These are phyloP conservation scores for Adansonia digitata DNA, from an alignment of 345 rosid genomes.

Conservation along the genomic window DNA sequence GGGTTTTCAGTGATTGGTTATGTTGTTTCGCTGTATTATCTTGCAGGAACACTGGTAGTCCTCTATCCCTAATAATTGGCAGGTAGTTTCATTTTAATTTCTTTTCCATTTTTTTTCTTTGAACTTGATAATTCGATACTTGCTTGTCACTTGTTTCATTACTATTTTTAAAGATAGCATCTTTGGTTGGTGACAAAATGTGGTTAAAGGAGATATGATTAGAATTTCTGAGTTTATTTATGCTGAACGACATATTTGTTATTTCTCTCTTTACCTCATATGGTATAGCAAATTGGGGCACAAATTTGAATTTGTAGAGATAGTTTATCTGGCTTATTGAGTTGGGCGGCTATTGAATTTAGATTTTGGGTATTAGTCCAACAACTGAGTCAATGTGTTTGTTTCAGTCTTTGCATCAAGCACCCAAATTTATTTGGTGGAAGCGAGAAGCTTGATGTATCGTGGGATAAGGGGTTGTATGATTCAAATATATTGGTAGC, in stretches of 20 bases:
- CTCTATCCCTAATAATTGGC: conserved; percentile 88
- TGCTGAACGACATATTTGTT: not conserved
- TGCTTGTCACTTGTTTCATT: not conserved
- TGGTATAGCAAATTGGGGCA: not conserved
- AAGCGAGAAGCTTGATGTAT: conserved; percentile 94
- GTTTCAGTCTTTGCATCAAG: conserved; percentile 75
- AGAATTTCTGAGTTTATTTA: conserved; percentile 4
- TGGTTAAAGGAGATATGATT: not conserved
- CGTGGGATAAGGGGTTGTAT: conserved; percentile 85
- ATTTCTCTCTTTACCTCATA: not conserved
- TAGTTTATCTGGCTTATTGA: conserved; percentile 2
- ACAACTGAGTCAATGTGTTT: conserved; percentile 18
- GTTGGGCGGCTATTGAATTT: not conserved
- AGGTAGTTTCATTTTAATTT: conserved; percentile 41
- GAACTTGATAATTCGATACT: not conserved
- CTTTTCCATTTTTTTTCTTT: not conserved
- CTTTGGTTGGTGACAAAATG: not conserved
- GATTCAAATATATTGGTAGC: conserved; percentile 84
- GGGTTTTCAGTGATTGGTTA: not conserved
- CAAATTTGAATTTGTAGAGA: not conserved
- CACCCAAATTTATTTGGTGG: conserved; percentile 98
- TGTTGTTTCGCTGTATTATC: conserved; percentile 13
- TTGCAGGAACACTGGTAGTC: conserved; percentile 56
- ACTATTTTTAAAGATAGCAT: not conserved
- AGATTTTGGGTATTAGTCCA: conserved; percentile 7